phyloP scores from a whole-genome alignment of 176 grass and related monocot genomes.

The Bothriochloa decipiens region DNA sequence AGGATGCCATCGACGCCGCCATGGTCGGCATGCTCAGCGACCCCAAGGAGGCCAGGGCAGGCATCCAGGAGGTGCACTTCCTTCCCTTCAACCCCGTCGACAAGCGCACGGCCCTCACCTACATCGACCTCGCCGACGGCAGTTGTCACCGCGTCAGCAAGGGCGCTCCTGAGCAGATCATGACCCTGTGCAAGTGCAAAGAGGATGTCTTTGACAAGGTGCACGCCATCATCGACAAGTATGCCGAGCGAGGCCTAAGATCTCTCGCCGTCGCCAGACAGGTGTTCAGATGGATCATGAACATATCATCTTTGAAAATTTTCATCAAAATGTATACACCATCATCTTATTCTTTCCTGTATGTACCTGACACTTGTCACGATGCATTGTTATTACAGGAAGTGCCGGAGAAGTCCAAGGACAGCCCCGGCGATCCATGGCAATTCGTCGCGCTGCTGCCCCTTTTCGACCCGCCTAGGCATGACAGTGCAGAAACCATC shows the following conservation, averaged over 20 bases:
- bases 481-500: constrained; percentile 95
- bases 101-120: constrained; percentile 97
- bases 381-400: constrained; percentile 39
- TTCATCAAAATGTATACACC: no score
- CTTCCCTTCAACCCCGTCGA: constrained; percentile 96
- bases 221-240: constrained; percentile 80
- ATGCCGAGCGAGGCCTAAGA: constrained; percentile 82
- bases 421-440: constrained; percentile 69
- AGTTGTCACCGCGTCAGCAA: constrained; percentile 89
- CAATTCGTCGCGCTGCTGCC: constrained; percentile 83
- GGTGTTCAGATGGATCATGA: background rate
- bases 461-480: constrained; percentile 85
- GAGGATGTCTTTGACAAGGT: constrained; percentile 54
- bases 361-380: background rate
- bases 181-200: constrained; percentile 65
- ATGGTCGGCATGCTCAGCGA: constrained; percentile 91
- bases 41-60: constrained; percentile 80
- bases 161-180: constrained; percentile 96
- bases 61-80: constrained; percentile 81
- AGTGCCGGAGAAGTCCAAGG: constrained; percentile 79
- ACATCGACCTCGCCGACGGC: constrained; percentile 35
- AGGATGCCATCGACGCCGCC: constrained; percentile 94
- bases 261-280: constrained; percentile 81
- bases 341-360: no score
- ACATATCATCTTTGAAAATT: background rate